Evolutionary conservation across 2,329 filamentous ascomycete genomes (phyloP).

Genomic region (Penicillium sp.): DNA sequence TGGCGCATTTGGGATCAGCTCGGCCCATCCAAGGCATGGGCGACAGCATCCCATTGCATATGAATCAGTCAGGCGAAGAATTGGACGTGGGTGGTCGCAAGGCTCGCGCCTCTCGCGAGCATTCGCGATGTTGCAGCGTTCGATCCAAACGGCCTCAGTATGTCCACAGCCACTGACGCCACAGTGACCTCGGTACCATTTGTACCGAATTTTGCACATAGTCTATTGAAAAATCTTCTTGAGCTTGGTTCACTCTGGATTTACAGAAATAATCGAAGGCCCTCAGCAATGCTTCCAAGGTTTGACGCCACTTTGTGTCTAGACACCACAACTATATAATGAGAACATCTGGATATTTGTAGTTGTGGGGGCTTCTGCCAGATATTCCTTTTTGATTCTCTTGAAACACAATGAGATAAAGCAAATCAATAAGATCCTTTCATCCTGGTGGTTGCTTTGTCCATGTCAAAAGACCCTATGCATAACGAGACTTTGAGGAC

Average conservation of each 20-base stretch:
- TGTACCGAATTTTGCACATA: slow-evolving; percentile 7
- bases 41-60: slow-evolving; percentile 7
- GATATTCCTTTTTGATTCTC: too few relatives aligned
- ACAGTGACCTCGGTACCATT: slow-evolving; percentile 8
- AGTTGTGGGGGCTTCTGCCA: too few relatives aligned
- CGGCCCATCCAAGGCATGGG: slow-evolving; percentile 3
- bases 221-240: not conserved
- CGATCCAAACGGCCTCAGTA: slow-evolving; percentile 6
- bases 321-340: too few relatives aligned
- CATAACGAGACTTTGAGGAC: too few relatives aligned
- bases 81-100: slow-evolving; percentile 1
- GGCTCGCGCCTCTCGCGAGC: slow-evolving; percentile 1
- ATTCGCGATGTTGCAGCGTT: slow-evolving; percentile 4
- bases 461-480: too few relatives aligned
- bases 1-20: slow-evolving; percentile 2
- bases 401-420: too few relatives aligned
- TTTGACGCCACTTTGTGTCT: too few relatives aligned
- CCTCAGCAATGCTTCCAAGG: too few relatives aligned
- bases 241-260: not conserved
- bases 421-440: too few relatives aligned
- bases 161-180: slow-evolving; percentile 4
- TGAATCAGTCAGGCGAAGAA: slow-evolving; percentile 1
- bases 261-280: too few relatives aligned
- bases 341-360: too few relatives aligned
- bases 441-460: too few relatives aligned